phyloP scores from a whole-genome alignment of 805 yeast genomes.

The Myxozyma melibiosi region DNA sequence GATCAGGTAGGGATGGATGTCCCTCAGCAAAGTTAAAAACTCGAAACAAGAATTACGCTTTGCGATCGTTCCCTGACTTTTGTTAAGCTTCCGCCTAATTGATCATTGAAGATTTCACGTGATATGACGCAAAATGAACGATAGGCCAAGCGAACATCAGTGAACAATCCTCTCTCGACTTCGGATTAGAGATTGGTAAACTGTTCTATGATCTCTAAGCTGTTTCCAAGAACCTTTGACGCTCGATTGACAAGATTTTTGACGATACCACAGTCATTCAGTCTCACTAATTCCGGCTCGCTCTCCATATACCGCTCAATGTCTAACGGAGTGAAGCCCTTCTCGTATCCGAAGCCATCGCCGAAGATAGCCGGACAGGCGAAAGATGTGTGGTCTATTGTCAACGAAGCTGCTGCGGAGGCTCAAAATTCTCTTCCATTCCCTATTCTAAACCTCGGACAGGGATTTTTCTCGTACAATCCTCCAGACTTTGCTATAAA shows the following conservation, averaged over 20 bases:
- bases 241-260: too few species aligned
- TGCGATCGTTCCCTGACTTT: neutral
- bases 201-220: neutral
- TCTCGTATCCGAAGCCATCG: constrained; percentile 29
- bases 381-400: constrained; percentile 86
- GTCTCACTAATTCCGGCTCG: neutral
- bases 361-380: constrained; percentile 33
- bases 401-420: constrained; percentile 91
- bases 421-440: constrained; percentile 70
- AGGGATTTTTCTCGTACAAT: constrained; percentile 93
- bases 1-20: neutral
- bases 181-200: neutral
- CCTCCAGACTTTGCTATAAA: constrained; percentile 92
- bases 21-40: neutral
- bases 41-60: neutral
- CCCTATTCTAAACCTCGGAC: constrained; percentile 87
- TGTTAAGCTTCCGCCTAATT: neutral
- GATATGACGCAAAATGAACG: constrained; percentile 17
- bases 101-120: constrained; percentile 5
- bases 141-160: neutral
- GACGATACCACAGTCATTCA: neutral
- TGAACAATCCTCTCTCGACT: neutral
- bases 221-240: neutral
- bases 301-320: neutral
- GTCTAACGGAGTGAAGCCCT: constrained; percentile 4